Evolutionary conservation across 2,329 filamentous ascomycete genomes (phyloP).

Genomic region (Ramichloridium luteum): DNA sequence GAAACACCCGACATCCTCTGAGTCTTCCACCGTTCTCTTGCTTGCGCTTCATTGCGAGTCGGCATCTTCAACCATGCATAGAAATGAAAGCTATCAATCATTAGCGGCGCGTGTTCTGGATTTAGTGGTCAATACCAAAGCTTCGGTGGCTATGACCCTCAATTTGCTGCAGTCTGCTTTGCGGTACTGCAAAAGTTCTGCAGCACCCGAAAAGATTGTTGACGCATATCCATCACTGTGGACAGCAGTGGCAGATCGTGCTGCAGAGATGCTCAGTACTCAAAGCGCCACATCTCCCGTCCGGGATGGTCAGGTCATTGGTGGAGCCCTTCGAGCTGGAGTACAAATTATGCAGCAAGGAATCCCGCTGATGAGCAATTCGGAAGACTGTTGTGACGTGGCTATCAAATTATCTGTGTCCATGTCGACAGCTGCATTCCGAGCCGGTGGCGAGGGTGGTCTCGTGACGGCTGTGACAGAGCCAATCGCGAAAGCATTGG

Average conservation of each 20-base stretch:
- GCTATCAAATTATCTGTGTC: constrained; percentile 20
- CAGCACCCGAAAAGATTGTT: too few relatives aligned
- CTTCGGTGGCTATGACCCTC: constrained; percentile 9
- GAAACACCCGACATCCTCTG: constrained; percentile 40
- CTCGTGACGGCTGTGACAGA: constrained; percentile 58
- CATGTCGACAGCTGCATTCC: constrained; percentile 40
- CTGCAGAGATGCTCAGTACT: constrained; percentile 4
- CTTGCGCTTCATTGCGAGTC: constrained; percentile 16
- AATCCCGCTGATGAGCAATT: constrained; percentile 25
- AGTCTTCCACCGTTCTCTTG: constrained; percentile 49
- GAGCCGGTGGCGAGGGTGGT: constrained; percentile 55
- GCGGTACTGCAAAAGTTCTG: constrained; percentile 3
- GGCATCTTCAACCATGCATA: constrained; percentile 4
- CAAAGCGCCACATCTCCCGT: constrained; percentile 4
- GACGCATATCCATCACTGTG: constrained; percentile 7
- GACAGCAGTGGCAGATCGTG: constrained; percentile 9
- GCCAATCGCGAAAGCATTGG: constrained; percentile 16
- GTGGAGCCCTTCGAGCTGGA: constrained; percentile 47
- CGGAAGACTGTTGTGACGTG: constrained; percentile 4
- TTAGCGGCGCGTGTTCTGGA: constrained; percentile 12
- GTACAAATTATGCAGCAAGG: constrained; percentile 56
- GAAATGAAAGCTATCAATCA: constrained; percentile 5
- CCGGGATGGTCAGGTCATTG: constrained; percentile 10
- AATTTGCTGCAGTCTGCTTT: constrained; percentile 10
- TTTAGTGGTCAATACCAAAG: constrained; percentile 10